Percentiles rank a stretch among this genome's conserved stretches.
Conservation (phyloP, 495 filamentous ascomycete species). For the Tuber calosporum region DNA sequence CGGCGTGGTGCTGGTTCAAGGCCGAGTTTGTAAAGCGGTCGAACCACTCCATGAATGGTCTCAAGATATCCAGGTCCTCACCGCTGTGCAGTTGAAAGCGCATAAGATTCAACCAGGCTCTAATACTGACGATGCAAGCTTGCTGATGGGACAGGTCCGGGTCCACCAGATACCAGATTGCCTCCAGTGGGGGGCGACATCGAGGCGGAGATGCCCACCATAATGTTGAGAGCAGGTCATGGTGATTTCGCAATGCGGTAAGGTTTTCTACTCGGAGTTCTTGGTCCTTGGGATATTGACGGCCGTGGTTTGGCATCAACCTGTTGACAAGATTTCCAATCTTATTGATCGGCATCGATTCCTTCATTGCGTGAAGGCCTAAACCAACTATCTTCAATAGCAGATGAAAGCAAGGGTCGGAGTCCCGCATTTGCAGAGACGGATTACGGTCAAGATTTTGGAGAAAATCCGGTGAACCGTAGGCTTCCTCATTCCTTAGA, state of each 20-base stretch:
- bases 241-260: constrained; percentile 84
- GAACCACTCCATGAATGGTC: constrained; percentile 43
- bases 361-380: constrained; percentile 56
- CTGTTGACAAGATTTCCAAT: constrained; percentile 70
- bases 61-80: constrained; percentile 39
- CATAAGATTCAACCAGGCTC: constrained; percentile 71
- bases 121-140: constrained; percentile 74
- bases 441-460: constrained; percentile 60
- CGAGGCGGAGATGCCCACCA: constrained; percentile 74
- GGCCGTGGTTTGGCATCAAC: constrained; percentile 79
- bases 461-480: constrained; percentile 70
- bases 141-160: constrained; percentile 73
- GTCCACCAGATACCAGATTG: constrained; percentile 71
- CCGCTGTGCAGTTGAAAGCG: constrained; percentile 50
- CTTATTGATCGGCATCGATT: constrained; percentile 51
- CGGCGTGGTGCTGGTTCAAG: constrained; percentile 54
- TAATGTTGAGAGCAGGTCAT: constrained; percentile 81
- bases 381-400: constrained; percentile 75
- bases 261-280: constrained; percentile 64
- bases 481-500: constrained; percentile 67
- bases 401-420: constrained; percentile 88
- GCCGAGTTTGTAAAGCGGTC: constrained; percentile 50
- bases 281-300: constrained; percentile 78
- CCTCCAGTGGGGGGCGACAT: constrained; percentile 60
- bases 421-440: constrained; percentile 53